Evolutionary conservation across 1,284 basidiomycete genomes (phyloP).

Genomic region (Cronartium ribicola): DNA sequence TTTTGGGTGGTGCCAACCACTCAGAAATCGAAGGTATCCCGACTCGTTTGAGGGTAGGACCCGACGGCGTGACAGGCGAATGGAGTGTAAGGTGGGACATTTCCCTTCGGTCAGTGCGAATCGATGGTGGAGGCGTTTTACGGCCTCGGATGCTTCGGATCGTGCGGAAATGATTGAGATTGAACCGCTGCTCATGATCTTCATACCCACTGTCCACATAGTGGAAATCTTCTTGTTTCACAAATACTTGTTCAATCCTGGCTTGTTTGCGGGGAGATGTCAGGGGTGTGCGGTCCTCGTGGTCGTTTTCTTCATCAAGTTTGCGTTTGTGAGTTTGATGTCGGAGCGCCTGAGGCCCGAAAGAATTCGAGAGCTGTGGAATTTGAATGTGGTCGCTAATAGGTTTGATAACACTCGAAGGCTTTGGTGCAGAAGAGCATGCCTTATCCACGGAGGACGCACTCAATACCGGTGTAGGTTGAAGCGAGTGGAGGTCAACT

Average conservation of each 20-base stretch:
- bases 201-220: neutral
- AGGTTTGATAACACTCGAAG: neutral
- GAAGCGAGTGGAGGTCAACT: neutral
- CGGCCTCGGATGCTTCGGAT: constrained; percentile 1
- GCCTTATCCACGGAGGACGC: neutral
- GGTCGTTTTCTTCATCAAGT: neutral
- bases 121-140: constrained; percentile 14
- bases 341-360: neutral
- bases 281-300: neutral
- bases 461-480: neutral
- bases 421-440: neutral
- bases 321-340: neutral
- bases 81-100: neutral
- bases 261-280: neutral
- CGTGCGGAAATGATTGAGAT: neutral
- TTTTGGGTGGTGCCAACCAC: constrained; percentile 23
- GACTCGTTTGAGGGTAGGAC: neutral
- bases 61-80: neutral
- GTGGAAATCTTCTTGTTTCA: neutral
- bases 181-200: neutral
- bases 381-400: too few species aligned
- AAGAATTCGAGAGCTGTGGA: too few species aligned
- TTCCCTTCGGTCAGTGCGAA: neutral
- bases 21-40: constrained; percentile 25
- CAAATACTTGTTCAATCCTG: neutral